Evolutionary conservation across 805 yeast genomes (phyloP).

Genomic region (Sugiyamaella lignohabitans): DNA sequence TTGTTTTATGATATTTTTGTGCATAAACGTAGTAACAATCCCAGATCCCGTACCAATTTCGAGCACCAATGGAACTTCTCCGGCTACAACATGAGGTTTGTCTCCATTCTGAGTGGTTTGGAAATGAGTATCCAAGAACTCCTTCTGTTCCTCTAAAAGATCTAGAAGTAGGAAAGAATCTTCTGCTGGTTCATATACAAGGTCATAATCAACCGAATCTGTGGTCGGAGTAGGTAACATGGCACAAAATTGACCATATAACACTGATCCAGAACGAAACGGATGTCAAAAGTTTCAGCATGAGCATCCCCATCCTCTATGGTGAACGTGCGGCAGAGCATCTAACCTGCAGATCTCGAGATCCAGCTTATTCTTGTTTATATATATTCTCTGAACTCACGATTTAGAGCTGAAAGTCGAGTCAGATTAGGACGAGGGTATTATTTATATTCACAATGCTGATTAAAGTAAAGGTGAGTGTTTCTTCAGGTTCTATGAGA

Average conservation of each 20-base stretch:
- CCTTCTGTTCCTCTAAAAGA: conserved; percentile 57
- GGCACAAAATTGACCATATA: too few species aligned
- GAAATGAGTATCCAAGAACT: conserved; percentile 26
- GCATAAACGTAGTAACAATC: conserved; percentile 71
- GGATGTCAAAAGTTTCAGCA: too few species aligned
- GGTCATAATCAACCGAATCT: conserved; percentile 48
- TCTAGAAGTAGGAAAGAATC: conserved; percentile 84
- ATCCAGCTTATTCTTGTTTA: too few species aligned
- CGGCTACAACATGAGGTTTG: neutral
- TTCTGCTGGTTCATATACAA: conserved; percentile 91
- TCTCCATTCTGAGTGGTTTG: neutral
- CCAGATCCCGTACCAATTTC: conserved; percentile 96
- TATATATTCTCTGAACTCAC: too few species aligned
- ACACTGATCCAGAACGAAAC: too few species aligned
- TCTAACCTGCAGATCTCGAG: too few species aligned
- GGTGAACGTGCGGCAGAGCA: too few species aligned
- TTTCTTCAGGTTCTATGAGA: neutral
- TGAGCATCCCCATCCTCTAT: too few species aligned
- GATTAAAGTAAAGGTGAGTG: conserved; percentile 54
- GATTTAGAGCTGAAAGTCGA: too few species aligned
- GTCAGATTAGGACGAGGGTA: too few species aligned
- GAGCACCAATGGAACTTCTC: conserved; percentile 40
- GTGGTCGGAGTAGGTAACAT: conserved; percentile 82
- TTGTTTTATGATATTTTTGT: conserved; percentile 42
- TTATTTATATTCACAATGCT: too few species aligned